Evolutionary conservation across 208 protist genomes (phyloP).

Genomic region (Borovskyia barvae): DNA sequence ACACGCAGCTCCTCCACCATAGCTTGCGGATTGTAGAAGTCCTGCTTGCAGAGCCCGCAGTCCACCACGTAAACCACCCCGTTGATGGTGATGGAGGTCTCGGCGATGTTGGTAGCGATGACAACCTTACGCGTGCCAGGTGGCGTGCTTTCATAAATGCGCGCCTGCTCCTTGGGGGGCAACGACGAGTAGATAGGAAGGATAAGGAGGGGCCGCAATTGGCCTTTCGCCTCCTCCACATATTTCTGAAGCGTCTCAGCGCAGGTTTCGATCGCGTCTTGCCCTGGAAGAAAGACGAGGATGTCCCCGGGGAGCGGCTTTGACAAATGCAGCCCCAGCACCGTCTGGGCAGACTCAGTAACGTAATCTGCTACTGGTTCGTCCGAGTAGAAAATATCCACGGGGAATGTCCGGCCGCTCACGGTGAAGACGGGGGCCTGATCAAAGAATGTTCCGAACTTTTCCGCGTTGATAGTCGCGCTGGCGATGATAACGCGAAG

Average conservation of each 20-base stretch:
- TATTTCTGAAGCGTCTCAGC: constrained; percentile 63
- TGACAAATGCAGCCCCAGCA: constrained; percentile 85
- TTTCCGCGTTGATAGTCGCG: constrained; percentile 98
- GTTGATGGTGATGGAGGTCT: constrained; percentile 99
- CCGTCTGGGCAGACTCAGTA: constrained; percentile 95
- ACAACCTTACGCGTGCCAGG: constrained; percentile 93
- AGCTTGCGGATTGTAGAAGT: constrained; percentile 95
- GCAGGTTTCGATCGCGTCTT: constrained; percentile 97
- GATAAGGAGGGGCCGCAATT: constrained; percentile 91
- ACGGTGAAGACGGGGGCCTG: constrained; percentile 94
- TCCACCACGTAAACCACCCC: constrained; percentile 99
- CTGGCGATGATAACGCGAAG: constrained; percentile 97
- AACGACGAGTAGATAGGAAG: constrained; percentile 98
- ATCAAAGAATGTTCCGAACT: constrained; percentile 97
- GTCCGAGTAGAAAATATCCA: constrained; percentile 95
- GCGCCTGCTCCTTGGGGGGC: constrained; percentile 96
- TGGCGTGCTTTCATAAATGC: constrained; percentile 98
- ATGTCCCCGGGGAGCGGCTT: constrained; percentile 97
- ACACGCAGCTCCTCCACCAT: constrained; percentile 97
- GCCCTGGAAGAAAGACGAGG: constrained; percentile 99
- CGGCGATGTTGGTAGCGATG: constrained; percentile 99
- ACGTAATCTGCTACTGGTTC: constrained; percentile 97
- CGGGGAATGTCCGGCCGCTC: constrained; percentile 96
- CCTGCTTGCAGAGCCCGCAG: constrained; percentile 97
- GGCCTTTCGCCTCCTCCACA: constrained; percentile 41